These are phyloP conservation scores for Terana coerulea DNA, from an alignment of 768 basidiomycete species.

Conservation along the genomic window DNA sequence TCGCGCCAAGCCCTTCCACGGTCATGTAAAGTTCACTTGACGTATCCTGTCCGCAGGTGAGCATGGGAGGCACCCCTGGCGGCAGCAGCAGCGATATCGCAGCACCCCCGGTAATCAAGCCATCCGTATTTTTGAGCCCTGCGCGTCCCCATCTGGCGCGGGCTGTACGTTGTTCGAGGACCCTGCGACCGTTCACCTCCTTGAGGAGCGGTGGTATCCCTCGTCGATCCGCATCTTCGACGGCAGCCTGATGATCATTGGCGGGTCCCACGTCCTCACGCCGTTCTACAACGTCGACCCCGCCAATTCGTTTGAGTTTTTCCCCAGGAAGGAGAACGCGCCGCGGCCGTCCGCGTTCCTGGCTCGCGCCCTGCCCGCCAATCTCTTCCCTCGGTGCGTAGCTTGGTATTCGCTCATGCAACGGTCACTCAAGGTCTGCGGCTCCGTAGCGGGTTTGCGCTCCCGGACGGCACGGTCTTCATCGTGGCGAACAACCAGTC, in stretches of 20 bases:
- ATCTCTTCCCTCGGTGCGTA: slow-evolving; percentile 20
- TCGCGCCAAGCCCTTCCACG: neutral
- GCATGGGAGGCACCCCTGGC: slow-evolving; percentile 19
- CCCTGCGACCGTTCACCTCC: slow-evolving; percentile 21
- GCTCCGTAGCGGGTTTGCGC: slow-evolving; percentile 11
- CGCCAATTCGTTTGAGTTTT: slow-evolving; percentile 30
- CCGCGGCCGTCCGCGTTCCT: slow-evolving; percentile 28
- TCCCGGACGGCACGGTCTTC: slow-evolving; percentile 30
- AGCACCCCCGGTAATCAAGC: slow-evolving; percentile 15
- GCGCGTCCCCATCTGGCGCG: slow-evolving; percentile 19
- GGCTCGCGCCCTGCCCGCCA: slow-evolving; percentile 22
- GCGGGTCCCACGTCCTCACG: slow-evolving; percentile 25
- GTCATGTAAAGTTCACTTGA: neutral
- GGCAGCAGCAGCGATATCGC: slow-evolving; percentile 10
- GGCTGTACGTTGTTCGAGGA: slow-evolving; percentile 29
- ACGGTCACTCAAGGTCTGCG: neutral
- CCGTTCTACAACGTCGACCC: slow-evolving; percentile 28
- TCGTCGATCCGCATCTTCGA: slow-evolving; percentile 27
- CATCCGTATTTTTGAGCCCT: slow-evolving; percentile 29
- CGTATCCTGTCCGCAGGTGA: slow-evolving; percentile 13
- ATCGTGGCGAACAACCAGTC: slow-evolving; percentile 33
- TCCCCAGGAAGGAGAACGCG: slow-evolving; percentile 29
- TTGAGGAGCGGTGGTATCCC: slow-evolving; percentile 27
- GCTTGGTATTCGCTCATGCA: neutral
- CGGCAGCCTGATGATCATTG: slow-evolving; percentile 28